Conservation (phyloP, 2,329 filamentous ascomycete genomes). For the Neoarthrinium moseri region DNA sequence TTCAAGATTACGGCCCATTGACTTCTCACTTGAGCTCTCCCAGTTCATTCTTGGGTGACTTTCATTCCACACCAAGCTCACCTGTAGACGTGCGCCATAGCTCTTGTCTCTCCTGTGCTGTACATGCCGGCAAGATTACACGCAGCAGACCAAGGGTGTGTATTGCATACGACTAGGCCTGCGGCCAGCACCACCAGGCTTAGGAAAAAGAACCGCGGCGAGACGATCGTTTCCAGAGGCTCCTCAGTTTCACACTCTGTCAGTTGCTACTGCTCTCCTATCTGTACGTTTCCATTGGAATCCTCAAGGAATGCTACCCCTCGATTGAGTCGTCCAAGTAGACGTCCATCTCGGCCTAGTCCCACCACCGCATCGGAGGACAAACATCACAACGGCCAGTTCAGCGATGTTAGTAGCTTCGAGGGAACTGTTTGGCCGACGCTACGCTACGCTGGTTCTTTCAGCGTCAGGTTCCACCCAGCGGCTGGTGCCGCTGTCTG, state of each 20-base stretch:
- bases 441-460: conserved; percentile 10
- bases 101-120: too few species aligned
- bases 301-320: not conserved
- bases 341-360: too few species aligned
- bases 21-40: too few species aligned
- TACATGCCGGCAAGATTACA: not conserved
- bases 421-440: not conserved
- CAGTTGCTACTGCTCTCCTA: conserved; percentile 1
- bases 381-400: not conserved
- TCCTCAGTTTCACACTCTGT: conserved; percentile 11
- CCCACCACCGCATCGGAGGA: too few species aligned
- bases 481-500: conserved; percentile 19
- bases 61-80: too few species aligned
- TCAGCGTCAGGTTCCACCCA: conserved; percentile 18
- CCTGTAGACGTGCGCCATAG: too few species aligned
- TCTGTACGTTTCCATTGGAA: too few species aligned
- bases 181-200: conserved; percentile 8
- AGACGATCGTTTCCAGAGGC: conserved; percentile 15
- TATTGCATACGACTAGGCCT: not conserved
- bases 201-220: conserved; percentile 15
- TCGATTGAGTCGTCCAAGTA: not conserved
- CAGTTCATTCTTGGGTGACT: too few species aligned
- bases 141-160: not conserved
- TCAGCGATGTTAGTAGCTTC: not conserved
- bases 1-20: too few species aligned